Base-by-base conservation (phyloP, 768 basidiomycete species). In the Trametes gibbosa region DNA sequence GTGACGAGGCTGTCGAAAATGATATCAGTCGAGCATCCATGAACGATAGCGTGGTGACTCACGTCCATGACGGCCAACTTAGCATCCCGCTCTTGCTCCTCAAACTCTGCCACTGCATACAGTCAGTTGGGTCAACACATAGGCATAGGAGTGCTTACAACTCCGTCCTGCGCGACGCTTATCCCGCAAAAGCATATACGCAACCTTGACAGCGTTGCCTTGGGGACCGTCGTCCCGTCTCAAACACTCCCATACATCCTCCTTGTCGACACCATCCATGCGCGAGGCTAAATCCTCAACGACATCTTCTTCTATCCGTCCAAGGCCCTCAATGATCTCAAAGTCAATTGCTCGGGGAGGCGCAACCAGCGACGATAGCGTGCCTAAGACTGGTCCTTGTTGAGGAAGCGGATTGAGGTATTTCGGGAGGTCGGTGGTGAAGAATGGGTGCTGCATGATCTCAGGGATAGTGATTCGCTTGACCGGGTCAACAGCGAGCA, bases 151-250 rank as follows among this genome's bases (percentile, higher is more conserved):
- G 37, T 29, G 80, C 93, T 80, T 67, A 96, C 95, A 75, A 70
- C 94, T 92, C 72, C 89, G 84, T 6, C 93, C 86, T 53, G 90
- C 80, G 39, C 94, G 77, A 65, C 86, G 79, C 76, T 95, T 95
- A 69, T 99, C 96, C 56, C 93, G 79, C 45, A 97, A 78, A 4
- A 99, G 79, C 84, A 95, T 86, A 73, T 98, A 99, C 0, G 96
- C 95, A 7, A 99, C 95, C 74, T 97, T 95, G 70, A 98, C 89
- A 53, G 92, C 87, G 70, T 98, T 97, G 39, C 95, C 92, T 60
- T 88, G 86, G 41, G 84, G 79, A 0, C 91, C 94, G 63, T 95
- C 93, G 52, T 95, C 88, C 64, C 85, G 76, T 59, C 89, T 81
- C 62, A 98, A 73, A 68, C 87, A 88, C 47, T 89, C 86, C 92